Evolutionary conservation across 192 early-diverging fungal species (phyloP).

Genomic region (Diversispora epigaea): DNA sequence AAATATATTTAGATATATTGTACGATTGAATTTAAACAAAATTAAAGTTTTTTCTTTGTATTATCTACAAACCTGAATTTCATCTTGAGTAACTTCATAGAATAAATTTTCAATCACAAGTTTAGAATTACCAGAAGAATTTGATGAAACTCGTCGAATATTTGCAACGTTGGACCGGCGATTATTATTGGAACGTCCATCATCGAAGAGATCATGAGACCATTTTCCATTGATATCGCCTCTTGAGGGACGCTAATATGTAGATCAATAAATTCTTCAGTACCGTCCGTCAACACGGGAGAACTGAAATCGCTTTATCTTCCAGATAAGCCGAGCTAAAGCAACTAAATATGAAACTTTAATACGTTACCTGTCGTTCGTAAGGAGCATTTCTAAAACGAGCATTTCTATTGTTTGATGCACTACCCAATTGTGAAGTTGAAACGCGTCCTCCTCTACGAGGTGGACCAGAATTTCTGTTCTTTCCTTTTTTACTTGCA

Average conservation of each 20-base stretch:
- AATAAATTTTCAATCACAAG: constrained; percentile 55
- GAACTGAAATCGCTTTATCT: not conserved
- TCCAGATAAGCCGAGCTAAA: not conserved
- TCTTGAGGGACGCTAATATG: constrained; percentile 16
- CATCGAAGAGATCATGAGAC: constrained; percentile 31
- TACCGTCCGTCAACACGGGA: constrained; percentile 1
- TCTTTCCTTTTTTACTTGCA: not conserved
- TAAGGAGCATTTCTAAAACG: constrained; percentile 28
- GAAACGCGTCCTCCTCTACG: constrained; percentile 13
- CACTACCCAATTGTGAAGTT: not conserved
- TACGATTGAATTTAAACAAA: not conserved
- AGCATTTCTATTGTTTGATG: not conserved
- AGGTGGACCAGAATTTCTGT: not conserved
- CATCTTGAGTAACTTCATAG: constrained; percentile 58
- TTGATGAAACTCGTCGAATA: not conserved
- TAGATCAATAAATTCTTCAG: constrained; percentile 13
- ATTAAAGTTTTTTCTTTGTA: not conserved
- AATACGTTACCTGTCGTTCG: constrained; percentile 13
- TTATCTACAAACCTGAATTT: constrained; percentile 45
- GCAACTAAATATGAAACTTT: not conserved
- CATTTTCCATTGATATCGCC: constrained; percentile 28
- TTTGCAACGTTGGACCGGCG: not conserved
- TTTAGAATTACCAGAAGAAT: constrained; percentile 35
- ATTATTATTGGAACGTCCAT: not conserved
- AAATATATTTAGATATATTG: not conserved